These are phyloP conservation scores for Viridothelium virens DNA, from an alignment of 495 filamentous ascomycete genomes.

Conservation along the genomic window DNA sequence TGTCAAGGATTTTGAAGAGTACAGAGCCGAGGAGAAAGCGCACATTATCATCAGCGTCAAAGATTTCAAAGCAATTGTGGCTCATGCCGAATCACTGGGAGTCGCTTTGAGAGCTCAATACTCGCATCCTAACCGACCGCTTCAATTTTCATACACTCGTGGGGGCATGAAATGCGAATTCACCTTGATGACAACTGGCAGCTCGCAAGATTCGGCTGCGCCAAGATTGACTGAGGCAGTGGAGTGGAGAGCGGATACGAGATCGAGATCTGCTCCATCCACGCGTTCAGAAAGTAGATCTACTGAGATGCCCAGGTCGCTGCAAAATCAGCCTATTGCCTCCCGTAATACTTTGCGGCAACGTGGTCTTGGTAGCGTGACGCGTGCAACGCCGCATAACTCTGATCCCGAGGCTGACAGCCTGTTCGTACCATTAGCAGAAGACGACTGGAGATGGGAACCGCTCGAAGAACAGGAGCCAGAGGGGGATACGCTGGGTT, in stretches of 20 bases:
- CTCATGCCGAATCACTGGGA: slow-evolving; percentile 71
- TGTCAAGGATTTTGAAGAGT: slow-evolving; percentile 77
- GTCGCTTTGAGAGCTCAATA: slow-evolving; percentile 67
- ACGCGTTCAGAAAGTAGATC: slow-evolving; percentile 16
- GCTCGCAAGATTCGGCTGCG: slow-evolving; percentile 45
- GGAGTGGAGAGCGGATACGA: background rate
- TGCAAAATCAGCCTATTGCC: slow-evolving; percentile 13
- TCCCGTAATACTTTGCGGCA: background rate
- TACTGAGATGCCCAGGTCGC: slow-evolving; percentile 24
- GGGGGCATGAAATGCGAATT: slow-evolving; percentile 78
- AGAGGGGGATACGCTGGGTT: slow-evolving; percentile 60
- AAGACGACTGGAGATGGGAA: slow-evolving; percentile 74
- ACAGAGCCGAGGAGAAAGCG: slow-evolving; percentile 65
- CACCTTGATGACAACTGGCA: slow-evolving; percentile 90
- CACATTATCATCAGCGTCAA: slow-evolving; percentile 88
- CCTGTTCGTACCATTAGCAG: slow-evolving; percentile 65
- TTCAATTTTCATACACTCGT: slow-evolving; percentile 69
- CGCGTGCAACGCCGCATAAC: slow-evolving; percentile 32
- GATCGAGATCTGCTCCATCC: background rate
- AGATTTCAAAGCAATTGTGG: slow-evolving; percentile 85
- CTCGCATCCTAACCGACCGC: slow-evolving; percentile 68
- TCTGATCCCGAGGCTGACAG: slow-evolving; percentile 65
- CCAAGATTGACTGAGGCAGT: slow-evolving; percentile 26
- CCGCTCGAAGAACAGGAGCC: slow-evolving; percentile 67
- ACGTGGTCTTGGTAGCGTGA: background rate